phyloP scores from a whole-genome alignment of 208 protist genomes.

The Zelonia costaricensis region DNA sequence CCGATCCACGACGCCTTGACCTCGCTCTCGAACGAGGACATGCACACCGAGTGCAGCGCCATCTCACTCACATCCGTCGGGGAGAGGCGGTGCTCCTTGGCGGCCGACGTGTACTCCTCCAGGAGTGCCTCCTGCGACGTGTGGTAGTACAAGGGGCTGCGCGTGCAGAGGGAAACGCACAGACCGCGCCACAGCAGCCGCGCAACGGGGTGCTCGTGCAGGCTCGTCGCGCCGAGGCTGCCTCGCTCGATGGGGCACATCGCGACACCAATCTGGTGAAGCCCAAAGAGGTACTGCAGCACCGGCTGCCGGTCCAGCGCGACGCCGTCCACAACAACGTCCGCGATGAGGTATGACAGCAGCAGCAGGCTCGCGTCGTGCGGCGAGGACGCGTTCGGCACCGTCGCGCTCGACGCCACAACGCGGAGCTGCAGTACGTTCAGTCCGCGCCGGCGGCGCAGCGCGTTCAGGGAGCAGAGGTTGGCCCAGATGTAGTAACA shows the following conservation, averaged over 20 bases:
- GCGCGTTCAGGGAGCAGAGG: constrained; percentile 95
- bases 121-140: constrained; percentile 84
- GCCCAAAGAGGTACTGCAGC: constrained; percentile 98
- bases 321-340: constrained; percentile 95
- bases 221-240: constrained; percentile 94
- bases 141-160: constrained; percentile 94
- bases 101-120: constrained; percentile 87
- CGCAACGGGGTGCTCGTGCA: constrained; percentile 94
- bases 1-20: constrained; percentile 71
- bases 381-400: constrained; percentile 45
- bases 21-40: constrained; percentile 71
- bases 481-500: constrained; percentile 99
- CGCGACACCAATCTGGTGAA: constrained; percentile 95
- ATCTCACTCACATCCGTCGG: constrained; percentile 87
- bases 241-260: constrained; percentile 97
- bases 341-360: constrained; percentile 88
- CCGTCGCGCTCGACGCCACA: constrained; percentile 52
- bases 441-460: constrained; percentile 82
- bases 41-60: constrained; percentile 80
- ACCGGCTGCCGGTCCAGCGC: constrained; percentile 89
- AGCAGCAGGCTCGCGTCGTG: constrained; percentile 48
- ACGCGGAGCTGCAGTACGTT: constrained; percentile 94
- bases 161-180: constrained; percentile 96
- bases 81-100: constrained; percentile 69
- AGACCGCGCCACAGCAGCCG: constrained; percentile 94